These are phyloP conservation scores for Penicillium freii DNA, from an alignment of 2,329 filamentous ascomycete genomes.

Conservation along the genomic window DNA sequence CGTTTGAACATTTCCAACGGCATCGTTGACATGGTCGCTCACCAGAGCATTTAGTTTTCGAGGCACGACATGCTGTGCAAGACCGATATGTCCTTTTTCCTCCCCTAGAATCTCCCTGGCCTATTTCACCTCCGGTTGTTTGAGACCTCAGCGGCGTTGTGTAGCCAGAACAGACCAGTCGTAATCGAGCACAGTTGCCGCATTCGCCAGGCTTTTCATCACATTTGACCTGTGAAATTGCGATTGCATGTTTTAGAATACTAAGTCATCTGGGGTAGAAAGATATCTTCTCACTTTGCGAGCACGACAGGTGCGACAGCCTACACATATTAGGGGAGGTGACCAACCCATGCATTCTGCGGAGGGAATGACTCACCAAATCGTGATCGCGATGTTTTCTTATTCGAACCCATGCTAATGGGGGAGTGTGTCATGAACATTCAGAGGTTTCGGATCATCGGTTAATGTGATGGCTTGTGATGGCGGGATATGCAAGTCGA, in stretches of 20 bases:
- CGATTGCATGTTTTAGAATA: background rate
- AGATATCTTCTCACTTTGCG: slow-evolving; percentile 18
- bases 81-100: slow-evolving; percentile 22
- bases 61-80: slow-evolving; percentile 19
- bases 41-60: slow-evolving; percentile 25
- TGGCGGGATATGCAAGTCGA: background rate
- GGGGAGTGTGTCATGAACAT: background rate
- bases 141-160: slow-evolving; percentile 8
- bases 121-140: background rate
- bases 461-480: background rate
- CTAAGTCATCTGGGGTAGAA: background rate
- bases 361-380: slow-evolving; percentile 15
- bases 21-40: slow-evolving; percentile 22
- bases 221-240: slow-evolving; percentile 19
- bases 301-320: slow-evolving; percentile 24
- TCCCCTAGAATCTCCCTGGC: slow-evolving; percentile 4
- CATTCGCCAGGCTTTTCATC: slow-evolving; percentile 21
- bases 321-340: slow-evolving; percentile 7
- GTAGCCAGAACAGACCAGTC: slow-evolving; percentile 22
- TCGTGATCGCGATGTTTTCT: slow-evolving; percentile 18
- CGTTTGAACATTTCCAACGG: slow-evolving; percentile 1
- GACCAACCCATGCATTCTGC: background rate
- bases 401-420: slow-evolving; percentile 4
- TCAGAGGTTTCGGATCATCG: background rate
- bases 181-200: slow-evolving; percentile 21